Percentiles rank a stretch among this genome's conserved stretches.
These are phyloP conservation scores for Angophora floribunda DNA, from an alignment of 345 rosid species.

Conservation along the genomic window DNA sequence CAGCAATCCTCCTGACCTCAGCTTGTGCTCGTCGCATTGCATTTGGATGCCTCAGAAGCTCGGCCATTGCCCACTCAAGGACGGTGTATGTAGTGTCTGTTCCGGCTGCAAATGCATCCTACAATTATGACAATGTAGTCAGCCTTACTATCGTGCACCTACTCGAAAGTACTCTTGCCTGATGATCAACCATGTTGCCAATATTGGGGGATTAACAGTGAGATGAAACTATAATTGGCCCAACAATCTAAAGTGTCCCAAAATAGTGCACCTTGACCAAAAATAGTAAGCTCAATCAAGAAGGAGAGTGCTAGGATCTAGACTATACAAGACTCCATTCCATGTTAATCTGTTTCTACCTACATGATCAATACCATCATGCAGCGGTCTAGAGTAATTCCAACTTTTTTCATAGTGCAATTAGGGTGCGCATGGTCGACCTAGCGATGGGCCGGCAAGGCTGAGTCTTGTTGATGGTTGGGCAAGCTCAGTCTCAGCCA, in stretches of 20 bases:
- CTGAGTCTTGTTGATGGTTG: too few relatives aligned
- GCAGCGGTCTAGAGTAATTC: background rate
- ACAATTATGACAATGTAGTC: background rate
- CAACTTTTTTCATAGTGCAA: background rate
- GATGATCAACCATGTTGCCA: background rate
- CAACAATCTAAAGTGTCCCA: background rate
- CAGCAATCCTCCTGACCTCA: constrained; percentile 27
- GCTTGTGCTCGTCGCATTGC: constrained; percentile 27
- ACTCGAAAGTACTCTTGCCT: background rate
- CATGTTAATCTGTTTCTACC: background rate
- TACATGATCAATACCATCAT: background rate
- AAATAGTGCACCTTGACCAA: background rate
- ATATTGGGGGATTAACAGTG: background rate
- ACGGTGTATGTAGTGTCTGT: constrained; percentile 21
- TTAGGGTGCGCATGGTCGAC: background rate
- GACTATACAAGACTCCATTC: background rate
- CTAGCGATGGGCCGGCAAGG: too few relatives aligned
- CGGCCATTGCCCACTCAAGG: constrained; percentile 37
- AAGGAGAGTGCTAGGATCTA: background rate
- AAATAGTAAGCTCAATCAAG: background rate
- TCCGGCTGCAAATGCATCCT: constrained; percentile 41
- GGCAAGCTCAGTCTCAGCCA: too few relatives aligned
- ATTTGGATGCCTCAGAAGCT: constrained; percentile 22
- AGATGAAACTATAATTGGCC: background rate
- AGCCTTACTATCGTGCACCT: background rate